These are phyloP conservation scores for Melampsora americana DNA, from an alignment of 1,284 basidiomycete species.

Conservation along the genomic window DNA sequence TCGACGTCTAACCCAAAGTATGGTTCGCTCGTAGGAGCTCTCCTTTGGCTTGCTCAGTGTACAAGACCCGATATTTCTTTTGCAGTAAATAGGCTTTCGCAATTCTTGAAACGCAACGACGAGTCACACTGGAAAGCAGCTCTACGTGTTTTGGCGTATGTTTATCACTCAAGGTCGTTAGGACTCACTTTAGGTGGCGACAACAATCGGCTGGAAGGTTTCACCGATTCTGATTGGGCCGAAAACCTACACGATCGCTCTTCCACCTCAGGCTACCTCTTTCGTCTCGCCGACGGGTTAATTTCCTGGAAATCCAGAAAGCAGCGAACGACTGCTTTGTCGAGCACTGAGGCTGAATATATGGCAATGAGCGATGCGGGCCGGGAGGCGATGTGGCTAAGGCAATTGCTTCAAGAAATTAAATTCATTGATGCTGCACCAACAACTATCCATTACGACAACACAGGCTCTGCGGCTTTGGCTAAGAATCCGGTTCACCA, in stretches of 20 bases:
- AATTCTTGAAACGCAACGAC: not conserved
- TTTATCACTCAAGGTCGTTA: not conserved
- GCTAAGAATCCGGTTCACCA: no score
- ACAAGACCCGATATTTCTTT: constrained; percentile 10
- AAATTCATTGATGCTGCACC: no score
- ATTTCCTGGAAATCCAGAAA: constrained; percentile 23
- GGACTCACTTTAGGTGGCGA: not conserved
- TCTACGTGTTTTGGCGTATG: not conserved
- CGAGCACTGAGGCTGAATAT: no score
- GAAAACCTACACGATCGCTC: not conserved
- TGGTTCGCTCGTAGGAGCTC: not conserved
- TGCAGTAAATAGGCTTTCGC: constrained; percentile 18
- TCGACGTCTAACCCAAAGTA: not conserved
- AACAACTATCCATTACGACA: no score
- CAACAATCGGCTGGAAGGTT: not conserved
- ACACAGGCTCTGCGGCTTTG: no score
- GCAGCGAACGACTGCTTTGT: not conserved
- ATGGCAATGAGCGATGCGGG: no score
- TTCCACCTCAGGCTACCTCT: no score
- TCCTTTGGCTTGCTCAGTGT: constrained; percentile 20
- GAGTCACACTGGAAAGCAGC: constrained; percentile 12
- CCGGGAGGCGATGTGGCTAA: no score
- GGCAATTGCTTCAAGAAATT: no score
- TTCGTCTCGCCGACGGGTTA: not conserved
- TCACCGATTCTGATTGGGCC: constrained; percentile 18